Conservation (phyloP, 2,329 filamentous ascomycete species). For the Botryosphaeria dothidea region DNA sequence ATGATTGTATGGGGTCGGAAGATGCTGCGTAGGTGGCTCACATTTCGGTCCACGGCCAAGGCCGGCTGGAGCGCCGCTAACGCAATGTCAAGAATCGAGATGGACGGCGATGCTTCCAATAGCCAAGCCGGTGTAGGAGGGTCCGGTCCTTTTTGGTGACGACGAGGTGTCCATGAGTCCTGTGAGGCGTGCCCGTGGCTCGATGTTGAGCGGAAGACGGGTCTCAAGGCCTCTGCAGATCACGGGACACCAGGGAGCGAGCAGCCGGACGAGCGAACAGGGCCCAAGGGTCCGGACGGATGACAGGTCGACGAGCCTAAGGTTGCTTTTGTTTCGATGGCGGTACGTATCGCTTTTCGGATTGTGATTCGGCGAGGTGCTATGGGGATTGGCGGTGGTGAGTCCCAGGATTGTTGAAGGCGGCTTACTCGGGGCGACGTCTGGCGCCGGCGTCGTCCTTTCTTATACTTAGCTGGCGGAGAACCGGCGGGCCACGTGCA, state of each 20-base stretch:
- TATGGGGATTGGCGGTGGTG: background rate
- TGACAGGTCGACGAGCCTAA: too few species aligned
- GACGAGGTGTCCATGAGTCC: background rate
- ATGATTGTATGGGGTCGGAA: background rate
- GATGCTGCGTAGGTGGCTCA: background rate
- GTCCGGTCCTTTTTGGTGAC: background rate
- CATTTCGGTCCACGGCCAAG: too few species aligned
- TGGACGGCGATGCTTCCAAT: background rate
- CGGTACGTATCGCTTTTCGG: too few species aligned
- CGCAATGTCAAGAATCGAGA: background rate
- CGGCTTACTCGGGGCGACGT: background rate
- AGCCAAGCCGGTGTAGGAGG: background rate
- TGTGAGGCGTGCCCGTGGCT: background rate
- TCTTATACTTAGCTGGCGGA: background rate
- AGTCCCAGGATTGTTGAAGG: background rate
- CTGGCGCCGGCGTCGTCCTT: background rate
- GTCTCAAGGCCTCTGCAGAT: too few species aligned
- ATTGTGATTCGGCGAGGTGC: background rate
- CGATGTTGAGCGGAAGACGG: background rate
- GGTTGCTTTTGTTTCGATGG: too few species aligned
- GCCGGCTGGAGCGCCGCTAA: background rate
- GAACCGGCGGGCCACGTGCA: too few species aligned
- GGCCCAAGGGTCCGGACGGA: too few species aligned
- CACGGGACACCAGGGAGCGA: too few species aligned
- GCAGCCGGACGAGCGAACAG: too few species aligned